These are phyloP conservation scores for Phytophthora pistaciae DNA, from an alignment of 352 stramenopile genomes.

Conservation along the genomic window DNA sequence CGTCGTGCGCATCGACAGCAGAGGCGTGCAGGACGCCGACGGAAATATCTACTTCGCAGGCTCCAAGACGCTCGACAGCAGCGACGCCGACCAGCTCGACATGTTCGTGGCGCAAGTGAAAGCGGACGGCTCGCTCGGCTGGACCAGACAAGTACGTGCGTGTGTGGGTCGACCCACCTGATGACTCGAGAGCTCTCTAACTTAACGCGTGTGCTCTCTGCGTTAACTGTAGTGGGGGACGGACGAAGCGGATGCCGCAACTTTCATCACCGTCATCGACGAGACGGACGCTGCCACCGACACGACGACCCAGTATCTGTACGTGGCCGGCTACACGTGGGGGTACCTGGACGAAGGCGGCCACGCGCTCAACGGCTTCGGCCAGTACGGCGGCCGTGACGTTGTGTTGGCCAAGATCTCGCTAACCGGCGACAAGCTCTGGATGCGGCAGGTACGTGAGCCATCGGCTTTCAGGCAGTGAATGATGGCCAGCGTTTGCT, in stretches of 20 bases:
- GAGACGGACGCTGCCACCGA: conserved; percentile 37
- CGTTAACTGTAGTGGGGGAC: conserved; percentile 53
- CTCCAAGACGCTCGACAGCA: conserved; percentile 44
- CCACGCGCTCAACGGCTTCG: conserved; percentile 78
- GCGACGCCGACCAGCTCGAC: conserved; percentile 45
- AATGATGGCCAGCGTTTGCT: not conserved
- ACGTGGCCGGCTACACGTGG: conserved; percentile 75
- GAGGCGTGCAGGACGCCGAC: conserved; percentile 40
- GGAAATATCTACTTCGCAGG: conserved; percentile 76
- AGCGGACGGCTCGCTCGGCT: conserved; percentile 51
- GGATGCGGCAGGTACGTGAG: conserved; percentile 61
- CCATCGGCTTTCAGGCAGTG: not conserved
- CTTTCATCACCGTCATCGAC: conserved; percentile 61
- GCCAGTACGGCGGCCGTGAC: conserved; percentile 72
- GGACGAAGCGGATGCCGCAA: conserved; percentile 61
- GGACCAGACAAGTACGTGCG: conserved; percentile 55
- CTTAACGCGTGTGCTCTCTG: not conserved
- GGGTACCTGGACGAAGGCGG: conserved; percentile 74
- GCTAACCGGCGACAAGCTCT: conserved; percentile 61
- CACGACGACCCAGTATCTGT: conserved; percentile 44
- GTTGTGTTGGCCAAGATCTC: conserved; percentile 73
- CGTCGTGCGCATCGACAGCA: conserved; percentile 49
- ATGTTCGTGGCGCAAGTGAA: conserved; percentile 66
- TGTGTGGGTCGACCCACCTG: not conserved
- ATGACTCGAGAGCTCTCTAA: not conserved